phyloP scores from a whole-genome alignment of 2,329 filamentous ascomycete genomes.

The Penicillium sp. region DNA sequence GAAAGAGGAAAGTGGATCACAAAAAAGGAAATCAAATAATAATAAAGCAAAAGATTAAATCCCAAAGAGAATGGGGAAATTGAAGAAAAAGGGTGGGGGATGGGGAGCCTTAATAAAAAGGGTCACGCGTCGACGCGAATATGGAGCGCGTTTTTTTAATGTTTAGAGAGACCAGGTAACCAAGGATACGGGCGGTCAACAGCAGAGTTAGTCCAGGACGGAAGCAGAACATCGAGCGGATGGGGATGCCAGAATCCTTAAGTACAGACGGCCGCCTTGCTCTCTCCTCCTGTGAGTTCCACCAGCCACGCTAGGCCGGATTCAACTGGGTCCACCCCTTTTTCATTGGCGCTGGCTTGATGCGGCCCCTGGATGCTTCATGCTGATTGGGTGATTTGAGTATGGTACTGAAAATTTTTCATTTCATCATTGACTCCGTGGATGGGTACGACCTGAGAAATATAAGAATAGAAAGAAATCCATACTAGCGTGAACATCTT shows the following conservation, averaged over 20 bases:
- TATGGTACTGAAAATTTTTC: slow-evolving; percentile 16
- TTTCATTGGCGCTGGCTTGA: slow-evolving; percentile 16
- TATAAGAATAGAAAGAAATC: neutral
- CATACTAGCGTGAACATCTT: neutral
- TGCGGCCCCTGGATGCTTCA: slow-evolving; percentile 2
- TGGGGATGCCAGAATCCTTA: slow-evolving; percentile 29
- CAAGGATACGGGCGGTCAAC: slow-evolving; percentile 20
- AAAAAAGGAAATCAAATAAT: neutral
- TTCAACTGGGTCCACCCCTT: slow-evolving; percentile 11
- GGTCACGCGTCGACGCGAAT: slow-evolving; percentile 2
- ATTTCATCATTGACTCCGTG: slow-evolving; percentile 8
- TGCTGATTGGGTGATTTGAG: slow-evolving; percentile 14
- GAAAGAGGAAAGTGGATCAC: neutral
- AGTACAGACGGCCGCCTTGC: slow-evolving; percentile 23
- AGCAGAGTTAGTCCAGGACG: slow-evolving; percentile 19
- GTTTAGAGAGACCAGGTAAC: slow-evolving; percentile 13
- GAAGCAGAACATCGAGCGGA: slow-evolving; percentile 24
- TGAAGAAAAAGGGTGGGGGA: neutral
- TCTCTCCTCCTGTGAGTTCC: slow-evolving; percentile 19
- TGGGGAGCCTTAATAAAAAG: slow-evolving; percentile 5
- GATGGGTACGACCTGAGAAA: neutral
- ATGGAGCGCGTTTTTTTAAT: neutral
- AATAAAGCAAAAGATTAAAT: neutral
- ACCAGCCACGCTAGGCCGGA: slow-evolving; percentile 19
- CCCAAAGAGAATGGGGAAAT: neutral